Base-by-base conservation (phyloP, 345 rosid genomes). In the Gossypium arboreum region DNA sequence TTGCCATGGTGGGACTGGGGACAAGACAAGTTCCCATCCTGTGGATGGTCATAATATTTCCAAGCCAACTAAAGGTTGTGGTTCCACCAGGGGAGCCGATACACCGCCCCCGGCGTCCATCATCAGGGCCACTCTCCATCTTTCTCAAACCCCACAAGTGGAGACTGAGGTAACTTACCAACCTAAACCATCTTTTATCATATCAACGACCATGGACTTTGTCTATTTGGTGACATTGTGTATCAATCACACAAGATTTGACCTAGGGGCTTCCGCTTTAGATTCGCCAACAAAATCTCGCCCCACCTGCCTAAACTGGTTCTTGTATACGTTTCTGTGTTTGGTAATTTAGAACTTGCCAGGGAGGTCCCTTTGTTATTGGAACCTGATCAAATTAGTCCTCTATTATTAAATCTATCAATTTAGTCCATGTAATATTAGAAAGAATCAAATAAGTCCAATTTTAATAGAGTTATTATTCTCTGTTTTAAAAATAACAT, bases 201-300 rank as follows among this genome's bases (percentile, higher is more conserved):
- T 39, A 77, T 76, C 29, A 82, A 77, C 41, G 72, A 34, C 41
- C 84, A 81, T 43, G 90, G 91, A 25, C 90, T 88, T 50, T 57
- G 77, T 86, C 68, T 89, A 86, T 78, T 81, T 83, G 69, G 89
- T 87, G 50, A 82, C 91, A 44, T 84, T 82, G 77, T 39, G 44
- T 47, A 48, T 18, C 45, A 17, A 11, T 57, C 58, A 7, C 44
- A 63, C 4, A 43, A 24, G 29, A 25, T 62, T 52, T 62, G 34
- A 59, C 41, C 41, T 34, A 3, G 59, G 72, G 56, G 29, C 44
- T 66, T 58, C 62, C 41, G 48, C 77, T 16, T 67, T 16, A 29
- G 15, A 64, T 57, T 69, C 51, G 47, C 75, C 54, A 66, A 73
- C 64, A 58, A 13, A 20, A 68, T 5, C 60, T 73, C 63, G 73